phyloP scores from a whole-genome alignment of 257 asterid genomes.

The Solanum medicagineum region DNA sequence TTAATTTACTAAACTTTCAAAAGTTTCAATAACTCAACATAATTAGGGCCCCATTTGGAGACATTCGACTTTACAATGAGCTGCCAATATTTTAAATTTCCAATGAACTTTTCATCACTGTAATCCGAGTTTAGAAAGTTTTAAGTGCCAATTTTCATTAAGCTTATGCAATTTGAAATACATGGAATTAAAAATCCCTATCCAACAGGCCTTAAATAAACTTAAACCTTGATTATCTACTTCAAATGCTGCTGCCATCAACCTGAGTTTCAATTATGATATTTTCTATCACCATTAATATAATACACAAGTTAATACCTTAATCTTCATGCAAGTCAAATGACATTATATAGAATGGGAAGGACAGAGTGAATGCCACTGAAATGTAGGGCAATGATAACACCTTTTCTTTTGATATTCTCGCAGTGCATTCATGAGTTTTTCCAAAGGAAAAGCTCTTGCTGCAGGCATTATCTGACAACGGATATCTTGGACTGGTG shows the following conservation, averaged over 20 bases:
- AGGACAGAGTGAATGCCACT: background rate
- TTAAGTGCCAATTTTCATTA: background rate
- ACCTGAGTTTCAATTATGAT: background rate
- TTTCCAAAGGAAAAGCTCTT: slow-evolving; percentile 87
- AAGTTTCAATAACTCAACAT: background rate
- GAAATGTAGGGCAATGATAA: background rate
- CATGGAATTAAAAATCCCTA: background rate
- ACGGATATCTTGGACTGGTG: slow-evolving; percentile 91
- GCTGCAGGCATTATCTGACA: slow-evolving; percentile 99
- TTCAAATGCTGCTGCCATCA: background rate
- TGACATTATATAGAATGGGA: background rate
- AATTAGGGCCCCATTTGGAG: background rate
- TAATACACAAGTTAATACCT: background rate
- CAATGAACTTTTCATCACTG: background rate
- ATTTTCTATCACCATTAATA: background rate
- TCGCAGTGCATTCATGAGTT: slow-evolving; percentile 58
- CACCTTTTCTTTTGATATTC: slow-evolving; percentile 80
- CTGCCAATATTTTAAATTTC: background rate
- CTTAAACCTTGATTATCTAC: background rate
- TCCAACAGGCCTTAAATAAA: background rate
- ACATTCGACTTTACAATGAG: background rate
- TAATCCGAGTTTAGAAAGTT: background rate
- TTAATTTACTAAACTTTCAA: background rate
- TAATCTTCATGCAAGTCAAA: background rate
- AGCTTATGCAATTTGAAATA: background rate